Evolutionary conservation across 306 rosid genomes (phyloP), one percentile per base, ranked within the genome.

Genomic region (Hippophae tibetana): DNA sequence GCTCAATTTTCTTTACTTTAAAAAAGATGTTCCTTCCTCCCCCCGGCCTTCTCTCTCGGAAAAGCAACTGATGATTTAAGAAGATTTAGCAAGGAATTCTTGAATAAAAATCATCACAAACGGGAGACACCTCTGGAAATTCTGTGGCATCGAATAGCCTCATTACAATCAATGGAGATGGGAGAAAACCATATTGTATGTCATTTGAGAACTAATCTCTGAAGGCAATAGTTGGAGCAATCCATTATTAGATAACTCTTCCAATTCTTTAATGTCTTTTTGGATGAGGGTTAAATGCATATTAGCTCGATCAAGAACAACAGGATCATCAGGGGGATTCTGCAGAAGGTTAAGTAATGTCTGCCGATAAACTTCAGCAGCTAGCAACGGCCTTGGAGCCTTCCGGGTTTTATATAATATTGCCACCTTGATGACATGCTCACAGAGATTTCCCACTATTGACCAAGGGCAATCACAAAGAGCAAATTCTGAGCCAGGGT

Each of bases 381-480:
- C 76, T 65, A 80, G 67, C 51, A 85, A 68, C 38, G 93, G 84
- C 56, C 79, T 72, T 43, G 87, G 84, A 65, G 78, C 73, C 71
- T 84, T 85, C 65, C 66, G 79, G 52, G 41, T 76, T 69, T 81
- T 82, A 62, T 84, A 80, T 70, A 80, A 68, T 54, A 78, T 69
- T 63, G 95, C 83, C 65, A 78, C 87, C 74, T 87, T 87, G 66
- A 82, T 82, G 69, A 84, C 77, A 66, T 87, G 95, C 74, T 82
- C 72, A 68, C 95, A 82, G 38, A 84, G 69, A 69, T 87, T 87
- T 69, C 93, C 87, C 72, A 72, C n/a, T 78, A 77, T 82, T 53
- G 87, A 84, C 81, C 82, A 76, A 44, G 87, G 67, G 77, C 95
- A 87, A 80, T 87, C 82, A 70, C 95, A 87, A 44, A 84, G 68